A percentile compares a stretch with the other conserved stretches of the same genome.
phyloP scores from a whole-genome alignment of 1,284 basidiomycete genomes.

The Schizopora paradoxa region DNA sequence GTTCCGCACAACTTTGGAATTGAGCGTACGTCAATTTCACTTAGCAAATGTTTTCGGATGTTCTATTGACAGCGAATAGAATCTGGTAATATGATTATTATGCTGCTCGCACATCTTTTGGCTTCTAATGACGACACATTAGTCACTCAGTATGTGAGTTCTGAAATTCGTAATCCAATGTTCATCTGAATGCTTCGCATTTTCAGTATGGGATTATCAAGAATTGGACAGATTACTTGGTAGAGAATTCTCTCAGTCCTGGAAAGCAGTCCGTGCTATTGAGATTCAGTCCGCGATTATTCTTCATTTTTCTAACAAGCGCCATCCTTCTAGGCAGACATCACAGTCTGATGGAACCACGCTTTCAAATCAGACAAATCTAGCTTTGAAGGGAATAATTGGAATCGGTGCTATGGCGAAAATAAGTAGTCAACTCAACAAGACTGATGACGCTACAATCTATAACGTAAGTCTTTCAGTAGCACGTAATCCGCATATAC shows the following conservation, averaged over 20 bases:
- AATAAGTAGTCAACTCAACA: conserved; percentile 29
- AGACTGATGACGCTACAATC: conserved; percentile 21
- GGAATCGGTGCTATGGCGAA: conserved; percentile 36
- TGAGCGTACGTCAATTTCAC: conserved; percentile 29
- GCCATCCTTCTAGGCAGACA: background rate
- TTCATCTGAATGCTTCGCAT: conserved; percentile 15
- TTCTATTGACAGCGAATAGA: conserved; percentile 38
- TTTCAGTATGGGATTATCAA: conserved; percentile 36
- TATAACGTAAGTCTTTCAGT: conserved; percentile 24
- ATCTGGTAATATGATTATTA: conserved; percentile 38
- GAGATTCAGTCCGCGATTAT: background rate
- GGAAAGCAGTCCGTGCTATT: conserved; percentile 30
- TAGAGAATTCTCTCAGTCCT: conserved; percentile 31
- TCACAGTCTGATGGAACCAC: conserved; percentile 16
- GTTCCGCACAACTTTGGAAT: conserved; percentile 22
- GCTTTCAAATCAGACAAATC: conserved; percentile 25
- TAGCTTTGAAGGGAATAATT: conserved; percentile 38
- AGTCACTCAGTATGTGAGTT: conserved; percentile 23
- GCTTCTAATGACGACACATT: conserved; percentile 31
- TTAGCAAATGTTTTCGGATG: too few species aligned
- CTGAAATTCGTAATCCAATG: conserved; percentile 33
- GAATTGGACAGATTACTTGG: conserved; percentile 35
- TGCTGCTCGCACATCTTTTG: conserved; percentile 33
- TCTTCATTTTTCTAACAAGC: conserved; percentile 9
- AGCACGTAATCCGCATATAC: background rate